phyloP scores from a whole-genome alignment of 352 stramenopile genomes.

The Globisporangium apiculatum region DNA sequence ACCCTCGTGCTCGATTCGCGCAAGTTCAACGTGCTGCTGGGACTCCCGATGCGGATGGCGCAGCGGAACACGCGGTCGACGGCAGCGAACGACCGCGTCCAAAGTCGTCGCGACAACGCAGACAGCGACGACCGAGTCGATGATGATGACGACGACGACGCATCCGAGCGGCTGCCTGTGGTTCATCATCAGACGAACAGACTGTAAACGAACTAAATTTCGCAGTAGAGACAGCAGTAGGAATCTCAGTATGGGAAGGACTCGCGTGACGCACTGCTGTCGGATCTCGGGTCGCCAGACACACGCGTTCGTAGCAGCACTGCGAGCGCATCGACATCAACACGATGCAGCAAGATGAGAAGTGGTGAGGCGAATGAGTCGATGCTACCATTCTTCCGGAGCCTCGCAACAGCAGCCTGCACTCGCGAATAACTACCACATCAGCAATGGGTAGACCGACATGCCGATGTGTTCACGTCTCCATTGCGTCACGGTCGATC shows the following conservation, averaged over 20 bases:
- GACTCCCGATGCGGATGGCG: conserved; percentile 27
- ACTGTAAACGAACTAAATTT: conserved; percentile 4
- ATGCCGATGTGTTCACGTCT: conserved; percentile 1
- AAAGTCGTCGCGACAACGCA: no score
- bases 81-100: no score
- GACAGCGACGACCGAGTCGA: conserved; percentile 19
- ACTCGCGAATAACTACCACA: conserved; percentile 32
- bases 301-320: neutral
- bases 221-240: neutral
- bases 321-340: no score
- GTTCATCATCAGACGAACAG: conserved; percentile 11
- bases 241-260: conserved; percentile 1
- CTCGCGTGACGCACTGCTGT: neutral
- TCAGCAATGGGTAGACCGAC: conserved; percentile 7
- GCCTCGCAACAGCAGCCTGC: conserved; percentile 19
- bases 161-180: neutral
- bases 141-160: conserved; percentile 20
- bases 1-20: conserved; percentile 36
- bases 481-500: conserved; percentile 7
- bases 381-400: conserved; percentile 56
- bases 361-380: conserved; percentile 1
- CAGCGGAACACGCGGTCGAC: neutral
- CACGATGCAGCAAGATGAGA: neutral
- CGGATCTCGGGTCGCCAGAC: neutral
- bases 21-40: conserved; percentile 48